Base-by-base conservation (phyloP, 139 green algal genomes). In the Micractinium sp. region DNA sequence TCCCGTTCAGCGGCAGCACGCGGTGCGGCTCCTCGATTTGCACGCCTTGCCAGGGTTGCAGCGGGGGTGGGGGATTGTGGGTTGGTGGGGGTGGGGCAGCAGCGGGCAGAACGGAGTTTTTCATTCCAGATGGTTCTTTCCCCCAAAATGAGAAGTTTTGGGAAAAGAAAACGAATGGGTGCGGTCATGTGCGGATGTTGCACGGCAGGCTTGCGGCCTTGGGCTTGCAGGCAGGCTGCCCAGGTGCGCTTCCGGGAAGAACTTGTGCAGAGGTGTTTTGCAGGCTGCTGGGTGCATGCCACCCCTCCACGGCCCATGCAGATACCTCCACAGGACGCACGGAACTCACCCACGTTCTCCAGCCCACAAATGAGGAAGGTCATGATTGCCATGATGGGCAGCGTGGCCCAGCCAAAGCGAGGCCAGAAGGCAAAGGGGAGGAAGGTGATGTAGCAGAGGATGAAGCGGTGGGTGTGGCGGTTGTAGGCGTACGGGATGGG, bases 11-110 rank as follows among this genome's bases (percentile, higher is more conserved):
- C 0, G 85, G 85, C 71, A 82, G 25, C 23, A 56, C 53, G 35
- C 79, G 39, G 27, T 66, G 82, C 0, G 92, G 92, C 90, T 95
- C 87, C 83, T 93, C 92, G 3, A 95, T 94, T n/a, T 93, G 89
- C 18, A 90, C 89, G 5, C 90, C 86, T 78, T 41, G 22, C 14
- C 18, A 35, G 36, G 4, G 36, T 4, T 18, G 36, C 12, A 60
- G 76, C 18, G 18, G 23, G 77, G 38, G 38, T 25, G 23, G 38
- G 19, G 3, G 16, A 0, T 18, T 35, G 47, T 56, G 47, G 47
- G 47, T 56, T 5, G 47, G 47, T 56, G 47, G 47, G 47, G 39
- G 19, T 35, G 47, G 47, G 47, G 47, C 9, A 9, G n/a, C n/a
- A n/a, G n/a, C n/a, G n/a, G n/a, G n/a, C n/a, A n/a, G n/a, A n/a